Conservation (phyloP, 169 alveolate species). For the Cryptosporidium sp. region DNA sequence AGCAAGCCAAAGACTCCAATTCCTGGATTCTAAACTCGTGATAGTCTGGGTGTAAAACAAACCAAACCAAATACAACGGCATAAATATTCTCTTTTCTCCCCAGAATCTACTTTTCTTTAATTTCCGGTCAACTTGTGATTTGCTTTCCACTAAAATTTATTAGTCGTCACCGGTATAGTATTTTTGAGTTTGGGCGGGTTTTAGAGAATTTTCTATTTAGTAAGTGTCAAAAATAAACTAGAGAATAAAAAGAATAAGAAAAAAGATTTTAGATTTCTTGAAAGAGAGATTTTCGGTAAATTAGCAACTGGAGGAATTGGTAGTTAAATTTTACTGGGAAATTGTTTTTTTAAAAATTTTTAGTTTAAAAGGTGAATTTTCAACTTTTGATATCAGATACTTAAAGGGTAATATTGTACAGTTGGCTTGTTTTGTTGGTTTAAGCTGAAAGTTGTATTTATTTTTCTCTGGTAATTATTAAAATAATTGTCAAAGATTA, state of each 20-base stretch:
- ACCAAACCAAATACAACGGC: conserved; percentile 79
- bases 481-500: no score
- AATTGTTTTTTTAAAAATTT: no score
- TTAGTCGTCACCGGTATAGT: conserved; percentile 11
- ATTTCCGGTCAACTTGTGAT: not conserved
- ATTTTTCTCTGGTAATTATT: no score
- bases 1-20: conserved; percentile 76
- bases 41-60: conserved; percentile 79
- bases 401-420: not conserved
- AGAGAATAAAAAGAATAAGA: not conserved
- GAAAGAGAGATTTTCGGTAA: not conserved
- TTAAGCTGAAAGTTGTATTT: no score
- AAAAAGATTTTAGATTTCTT: not conserved
- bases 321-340: not conserved
- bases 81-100: not conserved
- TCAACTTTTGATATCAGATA: no score
- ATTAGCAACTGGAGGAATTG: not conserved
- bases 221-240: not conserved
- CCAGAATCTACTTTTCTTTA: not conserved
- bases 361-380: no score
- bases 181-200: not conserved
- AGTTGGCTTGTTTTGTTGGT: not conserved
- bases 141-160: not conserved
- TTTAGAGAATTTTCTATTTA: not conserved
- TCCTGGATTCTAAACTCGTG: conserved; percentile 79